Evolutionary conservation across 768 basidiomycete genomes (phyloP), one percentile per base, ranked within the genome.

Genomic region (Termitomyces sp.): DNA sequence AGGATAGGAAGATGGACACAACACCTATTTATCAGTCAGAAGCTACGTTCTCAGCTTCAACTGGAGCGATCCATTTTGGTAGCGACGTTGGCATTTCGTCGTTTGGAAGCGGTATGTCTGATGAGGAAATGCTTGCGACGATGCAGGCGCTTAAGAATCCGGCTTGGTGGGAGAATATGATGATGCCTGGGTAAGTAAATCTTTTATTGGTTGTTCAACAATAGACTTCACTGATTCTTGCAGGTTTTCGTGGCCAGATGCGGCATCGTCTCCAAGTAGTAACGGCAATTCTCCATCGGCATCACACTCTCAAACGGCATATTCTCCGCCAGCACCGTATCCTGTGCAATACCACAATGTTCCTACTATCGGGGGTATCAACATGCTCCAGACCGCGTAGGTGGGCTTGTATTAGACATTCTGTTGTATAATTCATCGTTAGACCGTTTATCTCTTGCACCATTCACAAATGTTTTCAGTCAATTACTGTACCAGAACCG

Each of bases 91-190:
- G 76, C 46, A 65, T 73, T 59, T 53, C 67, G 3, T 50, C 70
- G 5, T 69, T 71, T 46, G 72, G 67, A 10, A 68, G 63, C 50
- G 64, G 70, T 5, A 69, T 76, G 36, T 72, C 78, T 26, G 79
- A 79, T 18, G 85, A 81, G 42, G 80, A 87, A 46, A 79, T 83
- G 69, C 75, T 88, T 59, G 89, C 88, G 0, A 81, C 87, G 20
- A 86, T 92, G 85, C 79, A 83, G 50, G 83, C 83, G 29, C 74
- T 92, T 56, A 85, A 87, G 60, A 88, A 85, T 50, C 84, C 84
- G 2, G 78, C 73, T 8, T 92, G 84, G 81, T 90, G 87, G 88
- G 71, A 79, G 44, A 87, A 81, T 49, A 86, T 90, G 84, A 87
- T 91, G 88, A 88, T 92, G 87, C 90, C 90, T 37, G 90, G 90